These are phyloP conservation scores for Lagenidium giganteum DNA, from an alignment of 352 stramenopile species.

Conservation along the genomic window DNA sequence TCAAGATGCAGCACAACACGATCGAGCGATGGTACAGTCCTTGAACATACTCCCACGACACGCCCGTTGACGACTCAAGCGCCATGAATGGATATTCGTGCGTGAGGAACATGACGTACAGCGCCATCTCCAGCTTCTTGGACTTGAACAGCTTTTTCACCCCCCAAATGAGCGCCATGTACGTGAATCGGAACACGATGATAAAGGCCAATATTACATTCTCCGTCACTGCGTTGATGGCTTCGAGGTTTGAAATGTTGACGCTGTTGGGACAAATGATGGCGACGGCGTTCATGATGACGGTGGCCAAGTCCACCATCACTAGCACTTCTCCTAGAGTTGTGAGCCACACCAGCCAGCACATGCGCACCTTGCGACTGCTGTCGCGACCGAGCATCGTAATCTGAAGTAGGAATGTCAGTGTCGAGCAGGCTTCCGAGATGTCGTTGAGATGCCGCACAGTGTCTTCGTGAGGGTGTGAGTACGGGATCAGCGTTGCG, in stretches of 20 bases:
- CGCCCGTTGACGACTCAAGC: background rate
- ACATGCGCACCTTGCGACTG: slow-evolving; percentile 8
- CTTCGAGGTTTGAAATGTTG: too few relatives aligned
- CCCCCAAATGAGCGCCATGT: too few relatives aligned
- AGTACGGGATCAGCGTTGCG: slow-evolving; percentile 8
- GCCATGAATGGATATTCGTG: slow-evolving; percentile 8
- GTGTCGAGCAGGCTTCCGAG: slow-evolving; percentile 7
- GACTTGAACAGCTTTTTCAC: too few relatives aligned
- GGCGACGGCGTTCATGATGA: slow-evolving; percentile 2
- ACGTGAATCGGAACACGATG: too few relatives aligned
- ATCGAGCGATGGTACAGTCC: slow-evolving; percentile 14
- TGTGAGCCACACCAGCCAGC: background rate
- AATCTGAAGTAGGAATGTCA: slow-evolving; percentile 22
- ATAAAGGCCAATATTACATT: slow-evolving; percentile 1
- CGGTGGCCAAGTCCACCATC: background rate
- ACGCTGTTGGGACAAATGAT: too few relatives aligned
- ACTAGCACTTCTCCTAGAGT: slow-evolving; percentile 1
- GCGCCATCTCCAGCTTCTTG: slow-evolving; percentile 9
- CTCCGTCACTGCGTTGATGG: slow-evolving; percentile 6
- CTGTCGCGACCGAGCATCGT: slow-evolving; percentile 16
- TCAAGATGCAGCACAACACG: slow-evolving; percentile 8
- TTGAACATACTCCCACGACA: slow-evolving; percentile 10
- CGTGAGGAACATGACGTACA: slow-evolving; percentile 13
- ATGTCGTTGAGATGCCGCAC: slow-evolving; percentile 13
- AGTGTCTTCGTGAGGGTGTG: background rate